phyloP scores from a whole-genome alignment of 2,329 filamentous ascomycete genomes.

The Zalaria obscura region DNA sequence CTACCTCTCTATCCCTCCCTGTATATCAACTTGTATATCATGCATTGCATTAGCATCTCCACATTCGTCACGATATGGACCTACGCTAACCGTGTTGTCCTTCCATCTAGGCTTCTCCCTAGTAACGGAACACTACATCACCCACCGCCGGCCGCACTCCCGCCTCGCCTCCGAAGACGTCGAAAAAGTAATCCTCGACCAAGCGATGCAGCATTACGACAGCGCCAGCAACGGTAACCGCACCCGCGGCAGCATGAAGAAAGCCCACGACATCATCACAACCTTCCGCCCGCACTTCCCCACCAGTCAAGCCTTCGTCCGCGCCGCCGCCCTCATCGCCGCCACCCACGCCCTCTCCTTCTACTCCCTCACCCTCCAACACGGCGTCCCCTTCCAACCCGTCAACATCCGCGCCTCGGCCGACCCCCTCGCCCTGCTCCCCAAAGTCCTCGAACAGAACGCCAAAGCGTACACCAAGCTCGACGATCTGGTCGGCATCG shows the following conservation, averaged over 20 bases:
- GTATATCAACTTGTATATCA: too few relatives aligned
- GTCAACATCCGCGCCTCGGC: slow-evolving; percentile 63
- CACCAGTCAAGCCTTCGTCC: slow-evolving; percentile 36
- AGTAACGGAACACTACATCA: slow-evolving; percentile 36
- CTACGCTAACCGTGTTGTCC: too few relatives aligned
- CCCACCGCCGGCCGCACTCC: slow-evolving; percentile 36
- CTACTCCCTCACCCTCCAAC: slow-evolving; percentile 64
- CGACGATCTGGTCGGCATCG: slow-evolving; percentile 58
- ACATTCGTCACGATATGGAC: too few relatives aligned
- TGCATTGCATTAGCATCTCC: too few relatives aligned
- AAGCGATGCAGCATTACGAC: slow-evolving; percentile 60
- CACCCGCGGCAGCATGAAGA: slow-evolving; percentile 62
- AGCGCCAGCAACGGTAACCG: slow-evolving; percentile 71
- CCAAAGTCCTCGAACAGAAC: slow-evolving; percentile 64
- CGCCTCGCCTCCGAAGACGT: slow-evolving; percentile 38
- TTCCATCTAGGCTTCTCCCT: slow-evolving; percentile 3
- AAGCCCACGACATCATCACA: slow-evolving; percentile 59
- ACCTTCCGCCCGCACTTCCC: slow-evolving; percentile 47
- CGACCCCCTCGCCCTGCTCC: slow-evolving; percentile 60
- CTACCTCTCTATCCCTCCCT: too few relatives aligned
- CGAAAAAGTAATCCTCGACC: slow-evolving; percentile 45
- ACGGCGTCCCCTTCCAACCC: slow-evolving; percentile 67
- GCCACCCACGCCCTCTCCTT: slow-evolving; percentile 64
- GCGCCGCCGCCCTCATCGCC: slow-evolving; percentile 49
- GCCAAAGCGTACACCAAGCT: slow-evolving; percentile 58